These are phyloP conservation scores for Fusarium ramigenum DNA, from an alignment of 2,329 filamentous ascomycete species.

Conservation along the genomic window DNA sequence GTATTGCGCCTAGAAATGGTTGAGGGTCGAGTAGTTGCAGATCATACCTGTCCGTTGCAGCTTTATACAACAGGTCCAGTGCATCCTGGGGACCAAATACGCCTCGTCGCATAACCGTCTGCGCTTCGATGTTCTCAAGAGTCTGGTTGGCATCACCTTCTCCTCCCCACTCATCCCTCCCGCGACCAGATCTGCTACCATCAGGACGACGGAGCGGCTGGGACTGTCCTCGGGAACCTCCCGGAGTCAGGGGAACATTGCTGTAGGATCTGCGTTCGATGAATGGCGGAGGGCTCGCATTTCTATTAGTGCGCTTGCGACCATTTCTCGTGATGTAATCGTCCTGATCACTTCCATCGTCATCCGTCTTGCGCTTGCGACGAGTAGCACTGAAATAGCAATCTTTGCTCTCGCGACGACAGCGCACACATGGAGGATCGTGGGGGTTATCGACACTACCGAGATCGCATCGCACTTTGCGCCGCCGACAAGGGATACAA, in stretches of 20 bases:
- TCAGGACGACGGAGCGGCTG: conserved; percentile 73
- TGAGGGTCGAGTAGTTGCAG: conserved; percentile 6
- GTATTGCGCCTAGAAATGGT: neutral
- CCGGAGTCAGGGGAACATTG: conserved; percentile 69
- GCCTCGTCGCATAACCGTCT: conserved; percentile 72
- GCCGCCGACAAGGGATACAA: conserved; percentile 69
- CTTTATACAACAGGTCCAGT: conserved; percentile 89
- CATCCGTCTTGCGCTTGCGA: conserved; percentile 83
- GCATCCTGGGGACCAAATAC: conserved; percentile 94
- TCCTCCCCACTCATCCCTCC: conserved; percentile 49
- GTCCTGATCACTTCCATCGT: conserved; percentile 62
- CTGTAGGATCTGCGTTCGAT: conserved; percentile 58
- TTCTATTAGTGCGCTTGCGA: conserved; percentile 69
- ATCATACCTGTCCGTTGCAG: conserved; percentile 71
- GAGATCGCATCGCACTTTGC: conserved; percentile 70
- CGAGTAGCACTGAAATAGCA: conserved; percentile 97
- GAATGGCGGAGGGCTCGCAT: conserved; percentile 56
- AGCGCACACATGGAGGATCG: conserved; percentile 93
- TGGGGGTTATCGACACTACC: conserved; percentile 90
- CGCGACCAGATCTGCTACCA: conserved; percentile 45
- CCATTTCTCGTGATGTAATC: conserved; percentile 80
- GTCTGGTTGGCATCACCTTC: conserved; percentile 68
- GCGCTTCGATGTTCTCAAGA: conserved; percentile 71
- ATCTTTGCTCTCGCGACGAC: conserved; percentile 92
- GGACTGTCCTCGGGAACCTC: conserved; percentile 70